phyloP scores from a whole-genome alignment of 2,329 filamentous ascomycete species.

The Penicillium frequentans region DNA sequence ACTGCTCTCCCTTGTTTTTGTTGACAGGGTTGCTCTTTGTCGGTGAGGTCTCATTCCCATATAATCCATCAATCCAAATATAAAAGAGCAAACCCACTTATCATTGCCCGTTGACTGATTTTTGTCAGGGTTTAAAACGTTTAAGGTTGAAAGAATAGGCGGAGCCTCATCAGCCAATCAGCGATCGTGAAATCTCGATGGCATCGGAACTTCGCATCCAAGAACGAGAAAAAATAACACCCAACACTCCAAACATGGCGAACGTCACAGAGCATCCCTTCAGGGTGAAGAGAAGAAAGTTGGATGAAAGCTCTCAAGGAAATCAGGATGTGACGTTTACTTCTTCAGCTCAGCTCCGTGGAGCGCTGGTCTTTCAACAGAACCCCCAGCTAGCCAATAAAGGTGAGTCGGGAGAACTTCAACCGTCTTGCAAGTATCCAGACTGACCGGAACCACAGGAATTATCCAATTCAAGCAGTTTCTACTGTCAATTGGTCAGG shows the following conservation, averaged over 20 bases:
- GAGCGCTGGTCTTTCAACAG: conserved; percentile 70
- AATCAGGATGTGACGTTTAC: conserved; percentile 29
- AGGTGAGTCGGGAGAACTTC: conserved; percentile 58
- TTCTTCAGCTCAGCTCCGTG: conserved; percentile 64
- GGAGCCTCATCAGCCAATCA: conserved; percentile 19
- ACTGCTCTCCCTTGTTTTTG: too few relatives aligned
- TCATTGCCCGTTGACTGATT: not conserved
- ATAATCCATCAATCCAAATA: not conserved
- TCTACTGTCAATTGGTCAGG: conserved; percentile 38
- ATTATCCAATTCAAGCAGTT: conserved; percentile 48
- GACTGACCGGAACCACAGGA: conserved; percentile 27
- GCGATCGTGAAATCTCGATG: conserved; percentile 19
- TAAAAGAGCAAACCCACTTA: not conserved
- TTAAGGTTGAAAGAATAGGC: conserved; percentile 5
- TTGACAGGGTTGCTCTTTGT: too few relatives aligned
- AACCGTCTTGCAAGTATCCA: not conserved
- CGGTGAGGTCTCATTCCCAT: too few relatives aligned
- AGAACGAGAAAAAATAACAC: conserved; percentile 18
- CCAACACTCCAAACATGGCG: conserved; percentile 27
- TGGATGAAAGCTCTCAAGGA: conserved; percentile 28
- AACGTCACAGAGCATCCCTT: conserved; percentile 33
- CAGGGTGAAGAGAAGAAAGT: conserved; percentile 41
- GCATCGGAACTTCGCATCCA: conserved; percentile 21
- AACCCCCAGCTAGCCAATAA: conserved; percentile 59
- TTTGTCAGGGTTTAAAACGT: not conserved